Base-by-base conservation (phyloP, 768 basidiomycete species). In the Suillus subaureus region DNA sequence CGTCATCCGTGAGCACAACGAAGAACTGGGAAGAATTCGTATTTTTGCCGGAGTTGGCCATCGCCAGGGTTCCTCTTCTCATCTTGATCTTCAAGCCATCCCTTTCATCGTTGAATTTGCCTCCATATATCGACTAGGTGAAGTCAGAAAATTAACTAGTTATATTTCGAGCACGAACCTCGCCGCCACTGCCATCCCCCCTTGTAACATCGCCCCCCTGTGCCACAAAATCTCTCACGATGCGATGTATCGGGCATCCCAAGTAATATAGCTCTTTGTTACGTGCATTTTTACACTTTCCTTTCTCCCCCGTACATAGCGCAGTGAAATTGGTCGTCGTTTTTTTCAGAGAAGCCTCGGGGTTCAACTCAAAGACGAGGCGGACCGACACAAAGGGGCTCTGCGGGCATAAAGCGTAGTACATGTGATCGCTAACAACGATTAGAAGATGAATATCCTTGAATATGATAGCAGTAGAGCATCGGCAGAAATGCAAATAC, bases 161-260 rank as follows among this genome's bases (percentile, higher is more conserved):
- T 47, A 62, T 43, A 60, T 40, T 42, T 60, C 26, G 35, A 51
- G 51, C 47, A 74, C 75, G 67, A 72, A 86, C 81, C 81, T 87
- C 85, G 16, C 86, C 86, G 1, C 84, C 83, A 61, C 78, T 81
- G 40, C 85, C 85, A 69, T 86, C 85, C 6, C 80, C 79, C 52
- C 85, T 71, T 26, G 84, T 85, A 45, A 85, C 75, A 69, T 87
- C 84, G 7, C 85, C 85, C n/a, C 82, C 82, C 69, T 87, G 85
- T 1, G 82, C 81, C 5, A 86, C 77, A 61, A 85, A 87, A 16
- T 77, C 84, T 66, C 78, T 76, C 54, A 82, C 79, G 68, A 84
- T 76, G 12, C 84, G 75, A 72, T 85, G 84, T 1, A 87, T 76
- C 35, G 80, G 81, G 43, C 75, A 79, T 3, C 75, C 79, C 43